A percentile compares a stretch with the other conserved stretches of the same genome.
phyloP scores from a whole-genome alignment of 2,329 filamentous ascomycete species.

The Aspergillus novoparasiticus region DNA sequence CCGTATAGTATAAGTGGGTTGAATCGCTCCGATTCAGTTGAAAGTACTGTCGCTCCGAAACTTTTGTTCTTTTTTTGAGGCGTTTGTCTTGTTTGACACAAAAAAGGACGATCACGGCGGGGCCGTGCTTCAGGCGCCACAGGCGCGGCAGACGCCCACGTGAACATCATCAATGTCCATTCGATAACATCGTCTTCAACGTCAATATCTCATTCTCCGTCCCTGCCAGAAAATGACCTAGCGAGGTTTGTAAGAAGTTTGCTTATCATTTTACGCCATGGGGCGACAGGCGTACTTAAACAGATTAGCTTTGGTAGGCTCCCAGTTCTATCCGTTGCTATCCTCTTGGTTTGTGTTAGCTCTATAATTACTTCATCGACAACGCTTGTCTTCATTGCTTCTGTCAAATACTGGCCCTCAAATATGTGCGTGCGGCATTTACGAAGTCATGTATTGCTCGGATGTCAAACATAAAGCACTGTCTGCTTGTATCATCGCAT shows the following conservation, averaged over 20 bases:
- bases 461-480: neutral
- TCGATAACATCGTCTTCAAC: slow-evolving; percentile 7
- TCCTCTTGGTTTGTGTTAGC: neutral
- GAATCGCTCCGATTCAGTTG: slow-evolving; percentile 10
- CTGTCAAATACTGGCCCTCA: neutral
- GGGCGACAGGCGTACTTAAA: slow-evolving; percentile 50
- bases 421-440: neutral
- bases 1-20: slow-evolving; percentile 13
- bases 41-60: slow-evolving; percentile 25
- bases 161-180: slow-evolving; percentile 8
- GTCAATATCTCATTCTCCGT: neutral
- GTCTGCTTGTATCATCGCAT: too few relatives aligned
- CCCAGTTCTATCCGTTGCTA: slow-evolving; percentile 10
- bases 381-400: neutral
- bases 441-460: neutral
- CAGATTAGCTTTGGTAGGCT: slow-evolving; percentile 49
- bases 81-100: slow-evolving; percentile 37
- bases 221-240: neutral
- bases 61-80: slow-evolving; percentile 39
- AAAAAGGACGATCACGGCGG: slow-evolving; percentile 31
- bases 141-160: slow-evolving; percentile 22
- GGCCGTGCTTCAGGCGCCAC: slow-evolving; percentile 29
- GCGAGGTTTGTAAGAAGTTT: neutral
- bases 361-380: neutral
- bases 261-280: slow-evolving; percentile 30